phyloP scores from a whole-genome alignment of 2,329 filamentous ascomycete genomes.

The Clarireedia hainanense region DNA sequence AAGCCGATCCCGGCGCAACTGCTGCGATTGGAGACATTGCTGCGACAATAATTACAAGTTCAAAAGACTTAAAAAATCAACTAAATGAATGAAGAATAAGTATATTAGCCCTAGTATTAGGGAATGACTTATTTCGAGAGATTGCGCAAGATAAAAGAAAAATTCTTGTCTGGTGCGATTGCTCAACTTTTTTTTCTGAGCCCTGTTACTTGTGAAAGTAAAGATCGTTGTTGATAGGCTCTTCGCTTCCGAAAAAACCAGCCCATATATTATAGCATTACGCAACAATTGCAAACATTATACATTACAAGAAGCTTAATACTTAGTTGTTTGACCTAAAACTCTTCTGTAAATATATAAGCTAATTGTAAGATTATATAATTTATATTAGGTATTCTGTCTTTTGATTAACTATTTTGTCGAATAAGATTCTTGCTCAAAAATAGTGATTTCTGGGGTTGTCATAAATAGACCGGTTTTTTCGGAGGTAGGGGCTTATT shows the following conservation, averaged over 20 bases:
- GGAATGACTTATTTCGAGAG: neutral
- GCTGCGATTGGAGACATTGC: slow-evolving; percentile 32
- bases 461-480: neutral
- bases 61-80: slow-evolving; percentile 3
- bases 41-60: slow-evolving; percentile 9
- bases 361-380: no score
- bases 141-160: neutral
- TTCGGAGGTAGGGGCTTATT: neutral
- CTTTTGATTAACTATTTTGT: no score
- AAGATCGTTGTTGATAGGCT: neutral
- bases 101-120: neutral
- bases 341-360: no score
- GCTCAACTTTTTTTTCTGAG: slow-evolving; percentile 7
- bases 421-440: no score
- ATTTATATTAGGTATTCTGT: no score
- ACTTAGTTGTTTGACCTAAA: no score
- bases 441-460: neutral
- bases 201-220: neutral
- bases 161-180: slow-evolving; percentile 3
- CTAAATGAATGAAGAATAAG: slow-evolving; percentile 5
- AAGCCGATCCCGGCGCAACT: slow-evolving; percentile 13
- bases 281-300: no score
- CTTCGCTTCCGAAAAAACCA: neutral
- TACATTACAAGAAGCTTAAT: no score
- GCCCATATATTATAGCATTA: neutral